phyloP scores from a whole-genome alignment of 345 rosid species.

The Lumnitzera racemosa region DNA sequence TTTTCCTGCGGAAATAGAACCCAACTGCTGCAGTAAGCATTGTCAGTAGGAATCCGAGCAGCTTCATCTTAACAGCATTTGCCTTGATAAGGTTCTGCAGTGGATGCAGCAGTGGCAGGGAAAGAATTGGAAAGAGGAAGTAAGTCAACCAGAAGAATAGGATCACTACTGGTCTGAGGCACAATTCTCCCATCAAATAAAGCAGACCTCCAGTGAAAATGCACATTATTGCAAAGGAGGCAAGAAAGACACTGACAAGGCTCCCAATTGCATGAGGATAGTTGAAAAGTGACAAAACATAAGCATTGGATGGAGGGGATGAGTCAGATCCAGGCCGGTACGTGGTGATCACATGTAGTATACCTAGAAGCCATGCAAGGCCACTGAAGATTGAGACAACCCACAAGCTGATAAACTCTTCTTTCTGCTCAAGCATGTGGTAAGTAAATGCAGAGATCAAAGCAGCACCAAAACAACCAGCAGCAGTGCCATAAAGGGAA shows the following conservation, averaged over 20 bases:
- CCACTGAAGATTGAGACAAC: conserved; percentile 62
- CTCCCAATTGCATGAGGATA: conserved; percentile 42
- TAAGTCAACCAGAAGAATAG: conserved; percentile 41
- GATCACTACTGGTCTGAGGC: conserved; percentile 30
- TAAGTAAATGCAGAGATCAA: conserved; percentile 44
- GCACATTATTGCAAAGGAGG: conserved; percentile 54
- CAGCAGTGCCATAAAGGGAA: conserved; percentile 43
- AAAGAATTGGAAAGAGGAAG: conserved; percentile 37
- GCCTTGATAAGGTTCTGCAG: conserved; percentile 31
- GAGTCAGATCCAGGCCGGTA: conserved; percentile 21
- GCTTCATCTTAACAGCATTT: conserved; percentile 41
- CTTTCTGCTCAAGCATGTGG: conserved; percentile 41
- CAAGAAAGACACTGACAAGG: conserved; percentile 25
- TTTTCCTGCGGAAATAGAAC: conserved; percentile 23
- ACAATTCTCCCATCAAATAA: conserved; percentile 35
- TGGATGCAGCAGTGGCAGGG: conserved; percentile 40
- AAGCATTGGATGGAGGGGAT: conserved; percentile 11
- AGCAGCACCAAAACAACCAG: conserved; percentile 50
- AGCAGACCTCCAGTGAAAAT: conserved; percentile 39
- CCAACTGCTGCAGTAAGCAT: conserved; percentile 37
- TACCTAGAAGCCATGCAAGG: conserved; percentile 43
- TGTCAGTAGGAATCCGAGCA: conserved; percentile 38
- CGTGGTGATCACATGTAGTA: conserved; percentile 18
- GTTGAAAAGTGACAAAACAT: conserved; percentile 30
- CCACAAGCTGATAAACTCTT: conserved; percentile 39